Evolutionary conservation across 2,329 filamentous ascomycete genomes (phyloP).

Genomic region (Exophiala dermatitidis): DNA sequence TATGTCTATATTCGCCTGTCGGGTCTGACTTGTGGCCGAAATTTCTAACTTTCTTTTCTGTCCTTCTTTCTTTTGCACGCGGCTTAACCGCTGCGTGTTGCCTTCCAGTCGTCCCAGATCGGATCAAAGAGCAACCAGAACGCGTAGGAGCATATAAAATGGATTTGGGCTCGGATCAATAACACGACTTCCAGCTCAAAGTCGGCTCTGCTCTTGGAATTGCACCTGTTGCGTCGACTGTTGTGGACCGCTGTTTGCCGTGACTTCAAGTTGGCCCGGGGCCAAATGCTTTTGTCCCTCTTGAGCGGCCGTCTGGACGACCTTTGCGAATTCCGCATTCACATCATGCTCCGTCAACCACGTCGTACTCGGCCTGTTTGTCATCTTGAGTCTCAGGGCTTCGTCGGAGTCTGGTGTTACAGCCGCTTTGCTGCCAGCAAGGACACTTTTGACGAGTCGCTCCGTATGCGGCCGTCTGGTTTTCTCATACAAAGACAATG

Average conservation of each 20-base stretch:
- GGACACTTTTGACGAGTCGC: constrained; percentile 34
- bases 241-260: too few relatives aligned
- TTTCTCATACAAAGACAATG: constrained; percentile 38
- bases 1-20: too few relatives aligned
- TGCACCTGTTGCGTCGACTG: background rate
- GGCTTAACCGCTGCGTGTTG: too few relatives aligned
- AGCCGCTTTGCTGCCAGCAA: constrained; percentile 26
- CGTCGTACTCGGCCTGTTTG: constrained; percentile 33
- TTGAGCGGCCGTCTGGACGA: background rate
- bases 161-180: background rate
- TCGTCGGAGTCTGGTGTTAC: constrained; percentile 33
- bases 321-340: constrained; percentile 32
- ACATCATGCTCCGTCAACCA: constrained; percentile 47
- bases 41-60: too few relatives aligned
- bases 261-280: too few relatives aligned
- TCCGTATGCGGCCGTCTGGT: constrained; percentile 41
- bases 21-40: too few relatives aligned
- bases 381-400: constrained; percentile 34
- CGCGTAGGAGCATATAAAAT: too few relatives aligned
- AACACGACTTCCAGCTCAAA: background rate
- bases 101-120: too few relatives aligned
- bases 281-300: background rate
- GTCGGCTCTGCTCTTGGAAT: background rate
- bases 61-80: too few relatives aligned
- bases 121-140: too few relatives aligned